These are phyloP conservation scores for Suhomyces sp. DNA, from an alignment of 805 yeast genomes.

Conservation along the genomic window DNA sequence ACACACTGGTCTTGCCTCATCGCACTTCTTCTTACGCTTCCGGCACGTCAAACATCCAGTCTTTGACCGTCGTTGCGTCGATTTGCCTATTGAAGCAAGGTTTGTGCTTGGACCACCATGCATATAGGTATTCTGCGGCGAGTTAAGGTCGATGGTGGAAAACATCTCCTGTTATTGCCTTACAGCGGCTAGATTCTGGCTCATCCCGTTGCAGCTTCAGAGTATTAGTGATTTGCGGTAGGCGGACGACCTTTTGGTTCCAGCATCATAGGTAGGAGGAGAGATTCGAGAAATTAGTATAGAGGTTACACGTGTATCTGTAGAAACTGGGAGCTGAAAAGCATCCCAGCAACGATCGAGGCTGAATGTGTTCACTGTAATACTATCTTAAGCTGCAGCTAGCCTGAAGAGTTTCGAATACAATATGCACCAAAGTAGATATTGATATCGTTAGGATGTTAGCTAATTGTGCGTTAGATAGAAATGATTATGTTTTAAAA, in stretches of 20 bases:
- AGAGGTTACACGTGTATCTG: too few relatives aligned
- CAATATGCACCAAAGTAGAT: too few relatives aligned
- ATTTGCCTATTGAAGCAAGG: not conserved
- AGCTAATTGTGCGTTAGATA: too few relatives aligned
- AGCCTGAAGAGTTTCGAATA: too few relatives aligned
- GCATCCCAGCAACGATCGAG: too few relatives aligned
- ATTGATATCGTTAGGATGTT: too few relatives aligned
- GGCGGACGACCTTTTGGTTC: not conserved
- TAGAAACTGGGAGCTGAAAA: too few relatives aligned
- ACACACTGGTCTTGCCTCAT: slow-evolving; percentile 12
- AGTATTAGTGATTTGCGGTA: not conserved
- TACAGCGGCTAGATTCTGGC: not conserved
- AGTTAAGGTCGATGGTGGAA: slow-evolving; percentile 1
- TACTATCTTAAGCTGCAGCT: too few relatives aligned
- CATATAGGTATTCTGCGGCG: not conserved
- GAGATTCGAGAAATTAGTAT: not conserved
- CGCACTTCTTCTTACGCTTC: slow-evolving; percentile 13
- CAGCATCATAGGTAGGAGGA: not conserved
- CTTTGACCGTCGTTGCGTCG: slow-evolving; percentile 7
- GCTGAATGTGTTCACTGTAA: too few relatives aligned
- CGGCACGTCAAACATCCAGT: slow-evolving; percentile 13
- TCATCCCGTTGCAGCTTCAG: not conserved
- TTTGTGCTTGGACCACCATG: not conserved
- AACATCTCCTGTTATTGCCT: not conserved
- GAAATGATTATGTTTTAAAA: not conserved